Base-by-base conservation (phyloP, 352 stramenopile genomes). In the Phytophthora palmivora region DNA sequence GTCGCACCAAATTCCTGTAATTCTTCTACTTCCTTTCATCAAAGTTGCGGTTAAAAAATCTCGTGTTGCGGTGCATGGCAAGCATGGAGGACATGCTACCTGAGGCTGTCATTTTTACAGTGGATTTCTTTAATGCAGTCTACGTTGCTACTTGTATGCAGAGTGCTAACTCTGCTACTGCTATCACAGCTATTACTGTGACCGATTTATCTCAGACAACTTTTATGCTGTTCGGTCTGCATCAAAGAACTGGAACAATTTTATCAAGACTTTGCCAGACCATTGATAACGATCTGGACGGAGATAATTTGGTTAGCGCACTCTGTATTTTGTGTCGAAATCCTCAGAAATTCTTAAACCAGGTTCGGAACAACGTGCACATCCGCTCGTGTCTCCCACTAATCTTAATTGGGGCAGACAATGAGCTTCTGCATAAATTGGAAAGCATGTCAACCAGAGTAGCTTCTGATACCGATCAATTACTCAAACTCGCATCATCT, bases 11-110 rank as follows among this genome's bases (percentile, higher is more conserved):
- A 10, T 61, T 24, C 24, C 34, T 1, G 62, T 52, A 4, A 48
- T 70, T 34, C 21, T 66, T 4, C 16, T 72, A 3, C 43, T 80
- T 4, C 54, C 65, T 7, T 10, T 78, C 1, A 57, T 82, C 21
- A 76, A 78, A 28, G 26, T 70, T 1, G 14, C 48, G 3, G 22
- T 84, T n/a, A 11, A 59, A 63, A n/a, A 70, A 74, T 32, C 1
- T 63, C 6, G 57, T 74, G 10, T 30, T 64, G 18, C 48, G 36
- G 1, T 56, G 43, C 7, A 50, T 54, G 26, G 12, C 6, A 0
- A 37, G 41, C 26, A 51, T 68, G 38, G 60, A 71, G 14, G 66
- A 74, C 11, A 51, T 63, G 24, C 21, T 71, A 16, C 61, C 66
- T 0, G 49, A 61, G 8, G 53, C 52, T 21, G 66, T 63, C 6